Conservation (phyloP, 352 stramenopile species). For the Phytopythium litorale region DNA sequence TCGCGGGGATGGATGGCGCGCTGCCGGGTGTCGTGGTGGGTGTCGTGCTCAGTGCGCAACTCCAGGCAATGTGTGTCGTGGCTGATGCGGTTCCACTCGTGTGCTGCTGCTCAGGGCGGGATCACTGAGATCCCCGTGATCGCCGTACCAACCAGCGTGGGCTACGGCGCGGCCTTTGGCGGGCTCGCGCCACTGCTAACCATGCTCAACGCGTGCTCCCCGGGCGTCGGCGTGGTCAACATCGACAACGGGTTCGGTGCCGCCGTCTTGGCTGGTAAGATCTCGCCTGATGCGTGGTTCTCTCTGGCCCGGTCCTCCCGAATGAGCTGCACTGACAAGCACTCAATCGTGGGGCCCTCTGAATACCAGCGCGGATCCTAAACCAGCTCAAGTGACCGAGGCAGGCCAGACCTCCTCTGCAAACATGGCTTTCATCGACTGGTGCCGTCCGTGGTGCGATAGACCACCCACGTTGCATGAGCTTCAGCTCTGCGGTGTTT, state of each 20-base stretch:
- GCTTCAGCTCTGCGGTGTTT: too few species aligned
- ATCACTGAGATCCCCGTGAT: conserved; percentile 83
- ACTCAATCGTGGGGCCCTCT: background rate
- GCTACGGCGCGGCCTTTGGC: conserved; percentile 86
- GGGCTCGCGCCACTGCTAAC: conserved; percentile 94
- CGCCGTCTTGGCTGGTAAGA: conserved; percentile 88
- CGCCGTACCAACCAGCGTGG: conserved; percentile 92
- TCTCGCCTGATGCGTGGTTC: background rate
- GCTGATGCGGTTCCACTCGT: background rate
- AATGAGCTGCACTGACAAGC: background rate
- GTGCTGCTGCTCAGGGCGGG: conserved; percentile 37
- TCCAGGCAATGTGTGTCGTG: background rate
- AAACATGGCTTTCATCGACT: too few species aligned
- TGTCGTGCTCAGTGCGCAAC: background rate
- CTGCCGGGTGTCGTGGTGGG: conserved; percentile 95
- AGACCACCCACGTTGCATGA: too few species aligned
- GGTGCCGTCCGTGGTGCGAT: too few species aligned
- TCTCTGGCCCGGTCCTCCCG: background rate
- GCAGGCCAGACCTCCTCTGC: background rate
- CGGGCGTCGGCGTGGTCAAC: conserved; percentile 98
- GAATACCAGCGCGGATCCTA: conserved; percentile 5
- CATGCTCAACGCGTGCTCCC: conserved; percentile 98
- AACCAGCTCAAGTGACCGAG: conserved; percentile 9
- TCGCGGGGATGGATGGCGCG: conserved; percentile 97
- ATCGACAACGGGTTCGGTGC: conserved; percentile 99